phyloP scores from a whole-genome alignment of 1,284 basidiomycete species.

The Amylostereum chailletii region DNA sequence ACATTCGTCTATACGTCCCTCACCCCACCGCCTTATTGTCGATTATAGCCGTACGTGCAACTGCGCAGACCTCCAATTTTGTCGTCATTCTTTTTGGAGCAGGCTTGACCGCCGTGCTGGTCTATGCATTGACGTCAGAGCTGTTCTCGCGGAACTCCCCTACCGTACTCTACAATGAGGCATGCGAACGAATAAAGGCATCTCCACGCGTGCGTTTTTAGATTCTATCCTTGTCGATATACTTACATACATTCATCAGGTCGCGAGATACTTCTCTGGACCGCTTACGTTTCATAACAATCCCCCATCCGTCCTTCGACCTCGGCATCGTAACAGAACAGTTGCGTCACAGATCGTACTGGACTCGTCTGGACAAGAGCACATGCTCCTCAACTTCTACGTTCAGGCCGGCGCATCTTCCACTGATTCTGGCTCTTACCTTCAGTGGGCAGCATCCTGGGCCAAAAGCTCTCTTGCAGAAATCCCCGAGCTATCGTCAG shows the following conservation, averaged over 20 bases:
- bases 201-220: slow-evolving; percentile 51
- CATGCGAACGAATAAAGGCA: slow-evolving; percentile 75
- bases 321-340: slow-evolving; percentile 71
- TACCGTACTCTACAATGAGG: slow-evolving; percentile 80
- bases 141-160: slow-evolving; percentile 91
- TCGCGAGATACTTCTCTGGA: slow-evolving; percentile 54
- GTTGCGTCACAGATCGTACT: slow-evolving; percentile 66
- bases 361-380: slow-evolving; percentile 64
- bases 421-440: slow-evolving; percentile 26
- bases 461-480: slow-evolving; percentile 27
- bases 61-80: slow-evolving; percentile 74
- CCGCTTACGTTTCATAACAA: slow-evolving; percentile 71
- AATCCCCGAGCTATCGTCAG: slow-evolving; percentile 42
- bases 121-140: slow-evolving; percentile 84
- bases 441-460: slow-evolving; percentile 33
- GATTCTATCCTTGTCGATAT: slow-evolving; percentile 1
- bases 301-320: slow-evolving; percentile 58
- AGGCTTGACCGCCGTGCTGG: slow-evolving; percentile 69
- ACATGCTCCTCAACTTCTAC: slow-evolving; percentile 76
- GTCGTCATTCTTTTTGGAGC: slow-evolving; percentile 80
- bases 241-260: slow-evolving; percentile 26
- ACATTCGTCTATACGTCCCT: no score
- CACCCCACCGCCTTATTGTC: no score
- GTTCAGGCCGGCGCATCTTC: slow-evolving; percentile 43
- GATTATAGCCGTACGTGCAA: slow-evolving; percentile 63